phyloP scores from a whole-genome alignment of 805 yeast species.

The Candida germanica region DNA sequence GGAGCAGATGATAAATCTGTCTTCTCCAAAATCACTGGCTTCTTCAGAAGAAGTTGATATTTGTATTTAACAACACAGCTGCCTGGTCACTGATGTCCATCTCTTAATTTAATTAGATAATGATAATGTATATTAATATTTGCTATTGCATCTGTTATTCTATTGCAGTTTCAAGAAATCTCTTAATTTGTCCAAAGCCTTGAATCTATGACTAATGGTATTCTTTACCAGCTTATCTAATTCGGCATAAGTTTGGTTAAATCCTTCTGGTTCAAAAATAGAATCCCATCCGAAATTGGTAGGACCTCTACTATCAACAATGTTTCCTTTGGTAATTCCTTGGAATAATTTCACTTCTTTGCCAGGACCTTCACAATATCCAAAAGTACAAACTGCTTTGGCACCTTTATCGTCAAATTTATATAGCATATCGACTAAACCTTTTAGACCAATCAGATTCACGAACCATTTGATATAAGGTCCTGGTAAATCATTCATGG shows the following conservation, averaged over 20 bases:
- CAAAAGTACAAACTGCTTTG: constrained; percentile 87
- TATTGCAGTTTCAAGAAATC: constrained; percentile 51
- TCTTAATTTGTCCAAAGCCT: constrained; percentile 72
- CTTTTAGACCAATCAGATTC: constrained; percentile 67
- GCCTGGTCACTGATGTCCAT: no score
- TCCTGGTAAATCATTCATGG: constrained; percentile 83
- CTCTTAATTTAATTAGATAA: background rate
- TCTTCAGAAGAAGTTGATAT: constrained; percentile 2
- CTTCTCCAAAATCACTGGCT: constrained; percentile 37
- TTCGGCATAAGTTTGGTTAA: constrained; percentile 73
- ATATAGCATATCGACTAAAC: constrained; percentile 71
- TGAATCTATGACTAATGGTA: constrained; percentile 80
- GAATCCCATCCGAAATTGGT: constrained; percentile 94
- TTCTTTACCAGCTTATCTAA: constrained; percentile 77
- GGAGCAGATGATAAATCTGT: constrained; percentile 35
- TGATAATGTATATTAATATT: constrained; percentile 1
- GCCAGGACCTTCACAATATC: constrained; percentile 82
- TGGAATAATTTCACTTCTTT: constrained; percentile 71
- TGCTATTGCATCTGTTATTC: background rate
- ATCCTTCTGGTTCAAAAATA: constrained; percentile 79
- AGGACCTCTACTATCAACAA: constrained; percentile 78
- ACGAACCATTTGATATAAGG: constrained; percentile 95
- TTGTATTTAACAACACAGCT: no score
- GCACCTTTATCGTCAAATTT: constrained; percentile 85
- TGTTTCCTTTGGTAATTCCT: constrained; percentile 77